These are phyloP conservation scores for Mucor lusitanicus DNA, from an alignment of 371 early-diverging fungal species.

Conservation along the genomic window DNA sequence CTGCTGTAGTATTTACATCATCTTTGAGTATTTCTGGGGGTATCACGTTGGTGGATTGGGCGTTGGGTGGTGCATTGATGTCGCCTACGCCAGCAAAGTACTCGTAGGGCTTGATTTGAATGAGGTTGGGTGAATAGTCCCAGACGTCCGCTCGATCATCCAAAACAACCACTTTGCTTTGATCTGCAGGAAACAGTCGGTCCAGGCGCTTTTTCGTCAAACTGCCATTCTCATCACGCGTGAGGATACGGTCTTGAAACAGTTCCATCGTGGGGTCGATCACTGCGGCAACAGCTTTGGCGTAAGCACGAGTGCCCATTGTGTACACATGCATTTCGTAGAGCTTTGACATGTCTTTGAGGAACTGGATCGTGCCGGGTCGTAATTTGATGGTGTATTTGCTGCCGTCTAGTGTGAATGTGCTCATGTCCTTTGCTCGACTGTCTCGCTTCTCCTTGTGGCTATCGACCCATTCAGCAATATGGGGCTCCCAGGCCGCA, in stretches of 20 bases:
- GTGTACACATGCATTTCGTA: constrained; percentile 99
- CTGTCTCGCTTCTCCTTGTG: constrained; percentile 61
- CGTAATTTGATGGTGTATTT: constrained; percentile 85
- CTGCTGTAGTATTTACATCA: not conserved
- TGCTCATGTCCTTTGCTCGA: constrained; percentile 66
- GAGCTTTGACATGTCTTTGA: constrained; percentile 63
- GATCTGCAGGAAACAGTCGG: constrained; percentile 93
- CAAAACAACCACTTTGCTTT: constrained; percentile 96
- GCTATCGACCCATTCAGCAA: constrained; percentile 82
- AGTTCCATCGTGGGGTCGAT: constrained; percentile 84
- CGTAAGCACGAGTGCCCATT: constrained; percentile 98
- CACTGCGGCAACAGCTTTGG: constrained; percentile 82
- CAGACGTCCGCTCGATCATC: constrained; percentile 99
- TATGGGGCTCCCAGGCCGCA: constrained; percentile 83
- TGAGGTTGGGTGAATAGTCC: constrained; percentile 88
- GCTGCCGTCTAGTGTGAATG: constrained; percentile 69
- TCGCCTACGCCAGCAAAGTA: constrained; percentile 95
- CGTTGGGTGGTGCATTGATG: constrained; percentile 75
- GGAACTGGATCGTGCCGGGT: constrained; percentile 82
- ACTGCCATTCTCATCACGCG: constrained; percentile 94
- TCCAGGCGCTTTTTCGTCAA: constrained; percentile 81
- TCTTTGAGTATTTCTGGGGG: not conserved
- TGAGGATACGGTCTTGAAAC: constrained; percentile 92
- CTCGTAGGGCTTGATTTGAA: constrained; percentile 86
- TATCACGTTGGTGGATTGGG: not conserved